A percentile compares a stretch with the other conserved stretches of the same genome.
These are phyloP conservation scores for Bassia scoparia DNA, from an alignment of 148 eudicot genomes.

Conservation along the genomic window DNA sequence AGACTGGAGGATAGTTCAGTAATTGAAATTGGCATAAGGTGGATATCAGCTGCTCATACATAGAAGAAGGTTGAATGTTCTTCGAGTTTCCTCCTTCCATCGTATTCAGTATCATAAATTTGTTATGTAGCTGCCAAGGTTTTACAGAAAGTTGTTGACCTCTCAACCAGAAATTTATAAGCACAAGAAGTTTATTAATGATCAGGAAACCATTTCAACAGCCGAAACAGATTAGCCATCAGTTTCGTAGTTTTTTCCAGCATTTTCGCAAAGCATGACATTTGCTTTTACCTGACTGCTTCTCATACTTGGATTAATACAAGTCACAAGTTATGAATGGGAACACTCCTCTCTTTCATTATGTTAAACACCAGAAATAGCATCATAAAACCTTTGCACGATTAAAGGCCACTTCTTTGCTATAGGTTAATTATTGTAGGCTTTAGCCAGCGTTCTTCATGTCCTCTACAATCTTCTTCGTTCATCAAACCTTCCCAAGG, in stretches of 20 bases:
- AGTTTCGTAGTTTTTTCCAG: conserved; percentile 43
- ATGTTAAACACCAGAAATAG: conserved; percentile 40
- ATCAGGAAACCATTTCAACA: conserved; percentile 52
- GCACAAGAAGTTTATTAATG: conserved; percentile 47
- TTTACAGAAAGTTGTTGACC: conserved; percentile 47
- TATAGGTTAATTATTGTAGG: conserved; percentile 82
- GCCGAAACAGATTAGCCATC: conserved; percentile 80
- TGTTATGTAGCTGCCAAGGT: conserved; percentile 90
- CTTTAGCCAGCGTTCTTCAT: conserved; percentile 62
- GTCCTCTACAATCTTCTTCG: conserved; percentile 53
- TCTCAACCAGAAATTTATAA: conserved; percentile 50
- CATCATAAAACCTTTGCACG: conserved; percentile 63
- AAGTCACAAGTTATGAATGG: conserved; percentile 85
- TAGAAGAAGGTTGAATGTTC: conserved; percentile 61
- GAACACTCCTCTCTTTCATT: conserved; percentile 59
- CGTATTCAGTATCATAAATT: conserved; percentile 58
- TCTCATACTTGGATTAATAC: conserved; percentile 62
- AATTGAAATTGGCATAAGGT: conserved; percentile 67
- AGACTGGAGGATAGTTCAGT: conserved; percentile 42
- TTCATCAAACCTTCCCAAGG: conserved; percentile 77
- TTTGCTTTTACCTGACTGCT: conserved; percentile 59
- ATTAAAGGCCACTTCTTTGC: conserved; percentile 78
- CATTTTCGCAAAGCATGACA: conserved; percentile 55
- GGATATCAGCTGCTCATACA: conserved; percentile 59
- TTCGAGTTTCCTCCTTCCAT: conserved; percentile 45